Evolutionary conservation across 441 rosid genomes (phyloP).

Genomic region (Syzygium malaccense): DNA sequence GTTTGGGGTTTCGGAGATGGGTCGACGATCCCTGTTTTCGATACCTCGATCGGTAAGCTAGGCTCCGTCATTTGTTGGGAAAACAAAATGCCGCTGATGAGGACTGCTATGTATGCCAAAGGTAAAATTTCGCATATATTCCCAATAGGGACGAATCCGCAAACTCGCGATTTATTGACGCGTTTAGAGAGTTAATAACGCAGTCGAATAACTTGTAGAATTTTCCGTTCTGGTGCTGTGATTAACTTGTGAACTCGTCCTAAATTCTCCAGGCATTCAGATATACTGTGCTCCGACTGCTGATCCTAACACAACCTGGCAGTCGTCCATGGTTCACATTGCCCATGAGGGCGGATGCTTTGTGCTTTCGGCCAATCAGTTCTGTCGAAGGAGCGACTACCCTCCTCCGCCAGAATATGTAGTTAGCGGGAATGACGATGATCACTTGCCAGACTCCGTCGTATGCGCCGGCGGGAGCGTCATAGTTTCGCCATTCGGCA

Average conservation of each 20-base stretch:
- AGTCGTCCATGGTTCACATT: constrained; percentile 76
- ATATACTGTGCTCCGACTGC: constrained; percentile 97
- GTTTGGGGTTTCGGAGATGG: constrained; percentile 99
- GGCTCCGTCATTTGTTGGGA: constrained; percentile 97
- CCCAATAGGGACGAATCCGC: not conserved
- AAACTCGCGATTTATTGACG: not conserved
- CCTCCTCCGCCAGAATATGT: constrained; percentile 83
- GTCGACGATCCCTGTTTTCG: constrained; percentile 78
- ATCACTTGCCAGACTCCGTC: constrained; percentile 57
- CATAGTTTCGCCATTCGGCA: constrained; percentile 82
- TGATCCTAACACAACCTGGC: constrained; percentile 70
- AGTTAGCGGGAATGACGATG: constrained; percentile 59
- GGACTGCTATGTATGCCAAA: constrained; percentile 91
- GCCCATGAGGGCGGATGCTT: constrained; percentile 97
- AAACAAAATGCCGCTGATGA: constrained; percentile 83
- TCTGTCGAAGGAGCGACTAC: constrained; percentile 79
- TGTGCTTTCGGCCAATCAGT: constrained; percentile 80
- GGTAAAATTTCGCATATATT: constrained; percentile 27
- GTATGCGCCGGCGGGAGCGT: constrained; percentile 89
- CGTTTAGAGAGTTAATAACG: not conserved
- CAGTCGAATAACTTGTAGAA: not conserved
- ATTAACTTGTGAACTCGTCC: not conserved
- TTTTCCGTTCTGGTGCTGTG: rapidly evolving
- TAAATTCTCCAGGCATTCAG: constrained; percentile 51
- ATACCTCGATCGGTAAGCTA: constrained; percentile 74